phyloP scores from a whole-genome alignment of 352 stramenopile species.

The Elongisporangium anandrum region DNA sequence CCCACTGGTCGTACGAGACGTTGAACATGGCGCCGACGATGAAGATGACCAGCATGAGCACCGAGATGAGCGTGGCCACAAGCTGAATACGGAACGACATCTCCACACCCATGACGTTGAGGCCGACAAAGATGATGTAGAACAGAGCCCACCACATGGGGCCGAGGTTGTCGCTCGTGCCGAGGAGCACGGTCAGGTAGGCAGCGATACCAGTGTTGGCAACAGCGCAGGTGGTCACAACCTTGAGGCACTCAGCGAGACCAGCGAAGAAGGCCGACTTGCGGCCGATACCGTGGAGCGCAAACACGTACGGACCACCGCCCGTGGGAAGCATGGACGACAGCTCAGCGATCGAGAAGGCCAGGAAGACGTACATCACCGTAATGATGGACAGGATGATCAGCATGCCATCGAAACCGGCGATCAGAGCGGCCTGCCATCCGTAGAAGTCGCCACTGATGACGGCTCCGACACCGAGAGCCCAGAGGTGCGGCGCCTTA shows the following conservation, averaged over 20 bases:
- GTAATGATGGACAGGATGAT: slow-evolving; percentile 51
- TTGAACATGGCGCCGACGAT: slow-evolving; percentile 44
- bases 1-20: slow-evolving; percentile 48
- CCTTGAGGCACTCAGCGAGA: slow-evolving; percentile 53
- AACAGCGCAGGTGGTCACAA: slow-evolving; percentile 46
- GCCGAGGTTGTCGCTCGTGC: slow-evolving; percentile 22
- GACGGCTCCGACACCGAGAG: slow-evolving; percentile 51
- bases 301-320: slow-evolving; percentile 55
- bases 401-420: slow-evolving; percentile 50
- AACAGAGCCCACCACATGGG: slow-evolving; percentile 51
- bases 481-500: slow-evolving; percentile 54
- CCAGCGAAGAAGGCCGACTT: slow-evolving; percentile 49
- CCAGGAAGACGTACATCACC: slow-evolving; percentile 55
- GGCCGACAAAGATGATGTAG: slow-evolving; percentile 48
- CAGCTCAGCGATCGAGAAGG: slow-evolving; percentile 61
- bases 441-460: slow-evolving; percentile 63
- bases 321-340: slow-evolving; percentile 44
- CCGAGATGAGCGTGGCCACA: slow-evolving; percentile 39
- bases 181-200: slow-evolving; percentile 51
- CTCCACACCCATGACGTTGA: slow-evolving; percentile 53
- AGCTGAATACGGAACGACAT: slow-evolving; percentile 66
- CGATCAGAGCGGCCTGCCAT: slow-evolving; percentile 46
- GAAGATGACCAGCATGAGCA: slow-evolving; percentile 49
- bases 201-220: slow-evolving; percentile 51
- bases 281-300: slow-evolving; percentile 47